A percentile compares a stretch with the other conserved stretches of the same genome.
phyloP scores from a whole-genome alignment of 2,329 filamentous ascomycete species.

The Pseudogymnoascus sp. region DNA sequence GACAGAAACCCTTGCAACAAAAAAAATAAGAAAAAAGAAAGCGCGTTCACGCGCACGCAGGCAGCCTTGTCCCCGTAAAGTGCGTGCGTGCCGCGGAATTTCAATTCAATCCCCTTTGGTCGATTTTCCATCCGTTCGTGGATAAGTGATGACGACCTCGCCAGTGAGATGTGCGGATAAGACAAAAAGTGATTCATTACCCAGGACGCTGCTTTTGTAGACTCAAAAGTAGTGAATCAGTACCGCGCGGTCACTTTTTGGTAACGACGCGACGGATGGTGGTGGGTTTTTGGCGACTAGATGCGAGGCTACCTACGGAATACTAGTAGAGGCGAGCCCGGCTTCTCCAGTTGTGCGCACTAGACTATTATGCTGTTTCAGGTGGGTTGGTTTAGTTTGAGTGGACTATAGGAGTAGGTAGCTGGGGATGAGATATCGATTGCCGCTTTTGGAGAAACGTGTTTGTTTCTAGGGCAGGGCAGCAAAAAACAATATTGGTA shows the following conservation, averaged over 20 bases:
- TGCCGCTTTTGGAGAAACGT: slow-evolving; percentile 1
- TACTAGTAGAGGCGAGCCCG: background rate
- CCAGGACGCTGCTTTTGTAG: background rate
- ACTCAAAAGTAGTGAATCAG: background rate
- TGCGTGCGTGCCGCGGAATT: background rate
- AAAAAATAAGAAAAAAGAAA: background rate
- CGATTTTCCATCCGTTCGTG: background rate
- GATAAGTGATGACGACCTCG: background rate
- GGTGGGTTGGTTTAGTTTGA: background rate
- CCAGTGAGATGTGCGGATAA: background rate
- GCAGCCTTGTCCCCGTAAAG: background rate
- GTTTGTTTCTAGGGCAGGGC: background rate
- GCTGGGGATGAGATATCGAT: background rate
- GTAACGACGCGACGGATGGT: background rate
- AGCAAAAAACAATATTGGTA: no score
- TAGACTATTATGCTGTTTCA: background rate
- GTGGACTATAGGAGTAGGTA: background rate
- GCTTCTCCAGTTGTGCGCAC: background rate
- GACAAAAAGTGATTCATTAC: slow-evolving; percentile 5
- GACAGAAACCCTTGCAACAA: background rate
- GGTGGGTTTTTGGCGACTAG: background rate
- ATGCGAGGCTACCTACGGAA: no score
- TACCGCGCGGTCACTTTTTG: background rate
- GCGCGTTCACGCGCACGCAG: background rate
- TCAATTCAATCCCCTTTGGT: background rate